Evolutionary conservation across 768 basidiomycete genomes (phyloP).

Genomic region (Coprinopsis marcescibilis): DNA sequence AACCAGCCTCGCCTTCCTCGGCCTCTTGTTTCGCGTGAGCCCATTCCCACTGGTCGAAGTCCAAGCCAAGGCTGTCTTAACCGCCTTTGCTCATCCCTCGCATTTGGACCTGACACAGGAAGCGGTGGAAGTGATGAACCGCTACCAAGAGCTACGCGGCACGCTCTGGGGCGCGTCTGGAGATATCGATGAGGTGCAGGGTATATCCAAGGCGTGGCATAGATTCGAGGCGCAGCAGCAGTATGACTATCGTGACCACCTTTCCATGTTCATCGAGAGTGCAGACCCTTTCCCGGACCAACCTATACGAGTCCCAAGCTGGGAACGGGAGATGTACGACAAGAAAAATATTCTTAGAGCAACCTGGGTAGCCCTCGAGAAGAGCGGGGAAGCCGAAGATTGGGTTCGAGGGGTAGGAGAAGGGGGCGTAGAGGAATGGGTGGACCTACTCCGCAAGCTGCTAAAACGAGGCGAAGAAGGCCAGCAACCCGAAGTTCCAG

Average conservation of each 20-base stretch:
- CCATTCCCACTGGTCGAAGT: slow-evolving; percentile 78
- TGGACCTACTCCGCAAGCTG: slow-evolving; percentile 35
- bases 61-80: slow-evolving; percentile 61
- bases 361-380: slow-evolving; percentile 56
- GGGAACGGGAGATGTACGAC: slow-evolving; percentile 55
- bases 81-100: slow-evolving; percentile 46
- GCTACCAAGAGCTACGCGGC: slow-evolving; percentile 37
- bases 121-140: slow-evolving; percentile 40
- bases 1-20: slow-evolving; percentile 57
- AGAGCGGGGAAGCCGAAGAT: slow-evolving; percentile 46
- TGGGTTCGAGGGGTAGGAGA: slow-evolving; percentile 64
- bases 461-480: slow-evolving; percentile 24
- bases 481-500: slow-evolving; percentile 7
- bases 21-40: slow-evolving; percentile 50
- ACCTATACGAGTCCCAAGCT: slow-evolving; percentile 34
- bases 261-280: slow-evolving; percentile 49
- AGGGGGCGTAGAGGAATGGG: slow-evolving; percentile 56
- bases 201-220: slow-evolving; percentile 54
- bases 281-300: slow-evolving; percentile 10
- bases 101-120: slow-evolving; percentile 47
- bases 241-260: slow-evolving; percentile 60
- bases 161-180: background rate
- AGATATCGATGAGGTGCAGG: slow-evolving; percentile 12
- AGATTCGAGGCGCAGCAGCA: slow-evolving; percentile 46
- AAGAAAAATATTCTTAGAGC: slow-evolving; percentile 41